Evolutionary conservation across 805 yeast species (phyloP), one percentile per base, ranked within the genome.

Genomic region (Yamadazyma takamatsuzukensis): DNA sequence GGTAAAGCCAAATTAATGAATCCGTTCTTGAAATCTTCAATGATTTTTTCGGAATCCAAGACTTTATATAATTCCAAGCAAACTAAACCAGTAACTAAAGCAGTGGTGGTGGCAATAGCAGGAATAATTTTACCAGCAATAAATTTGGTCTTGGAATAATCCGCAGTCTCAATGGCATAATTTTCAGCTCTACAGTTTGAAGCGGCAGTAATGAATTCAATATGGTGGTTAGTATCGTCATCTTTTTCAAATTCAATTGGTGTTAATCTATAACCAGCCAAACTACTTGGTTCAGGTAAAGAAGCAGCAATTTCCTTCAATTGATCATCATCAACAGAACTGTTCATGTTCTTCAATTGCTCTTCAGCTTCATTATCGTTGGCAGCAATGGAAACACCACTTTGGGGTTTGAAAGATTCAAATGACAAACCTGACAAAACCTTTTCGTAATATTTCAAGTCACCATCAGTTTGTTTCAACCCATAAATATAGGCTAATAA

Each of bases 81-180:
- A 15, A 88, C 94, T 51, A 93, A 70, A 29, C 99, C 99, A 5
- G 98, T 86, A 15, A 93, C 98, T 47, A 89, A 68, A 7, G 97
- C 95, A n/a, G 99, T 93, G 1, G 99, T 93, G 2, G 99, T 93
- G 22, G 98, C 98, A 68, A 93, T 93, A 14, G 98, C 98, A 11
- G 99, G 99, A 46, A 93, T 93, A 46, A 93, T 93, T 62, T 94
- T 81, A 29, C 99, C 99, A 5, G 99, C 99, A 57, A 93, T 90
- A 51, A 90, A 87, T 67, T 93, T 93, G 23, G 98, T 93, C 67
- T 83, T 86, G 32, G 80, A 79, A 42, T 80, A 77, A 53, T 90
- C 97, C 22, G 90, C 97, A 9, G 87, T 68, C 53, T 87, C 95
- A 46, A 90, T 88, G 25, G 78, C 74, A 54, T 90, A 90, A 63